Conservation (phyloP, 2,329 filamentous ascomycete genomes). For the Ophiostoma himal-ulmi region DNA sequence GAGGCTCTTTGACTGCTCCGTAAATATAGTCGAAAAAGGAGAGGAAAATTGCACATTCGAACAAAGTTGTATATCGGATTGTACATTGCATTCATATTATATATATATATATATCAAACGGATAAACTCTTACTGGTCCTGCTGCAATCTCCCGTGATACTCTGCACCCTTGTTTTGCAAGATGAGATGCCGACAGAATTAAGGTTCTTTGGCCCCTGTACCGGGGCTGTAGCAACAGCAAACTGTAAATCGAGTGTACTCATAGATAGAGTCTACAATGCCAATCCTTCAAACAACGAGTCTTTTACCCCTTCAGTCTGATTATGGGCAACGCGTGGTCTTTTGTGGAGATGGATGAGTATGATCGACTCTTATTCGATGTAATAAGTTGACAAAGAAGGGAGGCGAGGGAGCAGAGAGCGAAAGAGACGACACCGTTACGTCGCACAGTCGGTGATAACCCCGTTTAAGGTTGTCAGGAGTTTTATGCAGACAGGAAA, state of each 20-base stretch:
- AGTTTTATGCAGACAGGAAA: slow-evolving; percentile 1
- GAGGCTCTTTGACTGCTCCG: not conserved
- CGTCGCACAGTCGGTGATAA: slow-evolving; percentile 8
- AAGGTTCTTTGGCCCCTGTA: slow-evolving; percentile 5
- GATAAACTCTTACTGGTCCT: not conserved
- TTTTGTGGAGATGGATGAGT: slow-evolving; percentile 3
- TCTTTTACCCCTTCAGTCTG: slow-evolving; percentile 2
- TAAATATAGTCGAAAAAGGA: not conserved
- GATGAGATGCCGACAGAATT: slow-evolving; percentile 7
- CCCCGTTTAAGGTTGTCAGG: slow-evolving; percentile 6
- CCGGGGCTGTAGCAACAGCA: not conserved
- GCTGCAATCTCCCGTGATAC: slow-evolving; percentile 6
- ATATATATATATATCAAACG: not conserved
- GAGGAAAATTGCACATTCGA: too few relatives aligned
- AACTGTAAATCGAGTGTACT: not conserved
- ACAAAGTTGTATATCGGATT: not conserved
- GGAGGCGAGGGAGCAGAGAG: not conserved
- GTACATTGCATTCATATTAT: not conserved
- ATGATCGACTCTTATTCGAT: slow-evolving; percentile 7
- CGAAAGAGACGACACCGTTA: not conserved
- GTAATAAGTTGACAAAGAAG: not conserved
- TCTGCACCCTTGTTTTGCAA: not conserved
- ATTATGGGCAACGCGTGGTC: slow-evolving; percentile 9
- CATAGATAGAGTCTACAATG: not conserved
- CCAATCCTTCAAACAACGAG: not conserved